Base-by-base conservation (phyloP, 352 stramenopile species). In the Pythium insidiosum region DNA sequence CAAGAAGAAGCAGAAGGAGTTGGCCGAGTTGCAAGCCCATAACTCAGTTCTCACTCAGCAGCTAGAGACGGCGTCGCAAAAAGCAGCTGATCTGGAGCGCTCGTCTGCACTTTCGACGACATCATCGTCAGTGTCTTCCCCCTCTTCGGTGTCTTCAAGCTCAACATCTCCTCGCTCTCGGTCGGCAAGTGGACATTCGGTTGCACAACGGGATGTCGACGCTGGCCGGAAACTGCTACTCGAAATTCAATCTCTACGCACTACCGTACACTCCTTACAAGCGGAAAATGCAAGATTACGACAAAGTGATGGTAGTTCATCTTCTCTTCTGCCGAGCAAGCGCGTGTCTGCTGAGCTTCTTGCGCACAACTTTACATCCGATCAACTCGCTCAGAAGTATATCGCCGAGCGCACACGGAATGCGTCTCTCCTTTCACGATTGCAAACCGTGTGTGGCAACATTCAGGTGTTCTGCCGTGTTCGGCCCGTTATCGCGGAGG, bases 391-490 rank as follows among this genome's bases (percentile, higher is more conserved):
- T 0, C 75, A 86, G 24, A 95, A 96, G 53, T 90, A 95, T 29
- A 38, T 97, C 15, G 61, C 84, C 2, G 88, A 97, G 58, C 69
- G 77, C 30, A 82, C 69, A 1, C 73, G 80, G 6, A 93, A 90
- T 26, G 80, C 80, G 12, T 68, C 72, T n/a, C 53, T 93, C 20
- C 54, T 90, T 13, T 93, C 78, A 5, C 73, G 76, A 11, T 53
- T 93, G 11, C 81, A 93, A 53, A 91, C 78, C 19, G 68, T 97
- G 0, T 92, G 85, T 43, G 91, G 91, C 30, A 97, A 97, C 40
- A 97, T 97, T 42, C 86, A 95, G 59, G 91, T 97, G 5, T 94
- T 97, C 45, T 96, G 86, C 50, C 81, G 91, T 34, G 84, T 96
- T 15, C 83, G 91, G 5, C 91, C 91, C 4, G 56, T 95, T 29